A percentile compares a stretch with the other conserved stretches of the same genome.
phyloP scores from a whole-genome alignment of 2,329 filamentous ascomycete genomes.

The Fusarium odoratissimum region DNA sequence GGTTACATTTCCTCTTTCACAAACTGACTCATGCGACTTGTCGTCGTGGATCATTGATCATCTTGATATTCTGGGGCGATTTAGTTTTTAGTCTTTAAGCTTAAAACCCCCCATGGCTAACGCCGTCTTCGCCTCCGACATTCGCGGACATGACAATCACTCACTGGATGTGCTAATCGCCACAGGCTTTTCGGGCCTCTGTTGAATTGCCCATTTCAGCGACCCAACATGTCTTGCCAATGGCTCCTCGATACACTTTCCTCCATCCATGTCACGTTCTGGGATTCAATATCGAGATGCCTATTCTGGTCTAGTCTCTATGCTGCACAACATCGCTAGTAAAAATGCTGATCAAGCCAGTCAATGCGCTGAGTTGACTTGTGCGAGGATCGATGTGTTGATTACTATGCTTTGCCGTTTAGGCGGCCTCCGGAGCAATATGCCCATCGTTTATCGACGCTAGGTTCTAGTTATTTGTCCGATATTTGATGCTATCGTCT shows the following conservation, averaged over 20 bases:
- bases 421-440: not conserved
- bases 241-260: not conserved
- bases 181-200: not conserved
- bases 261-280: not conserved
- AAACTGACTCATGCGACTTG: not conserved
- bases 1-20: not conserved
- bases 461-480: not conserved
- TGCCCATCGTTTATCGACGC: not conserved
- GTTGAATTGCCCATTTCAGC: not conserved
- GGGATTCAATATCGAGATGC: conserved; percentile 25
- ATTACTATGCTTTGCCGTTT: not conserved
- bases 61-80: not conserved
- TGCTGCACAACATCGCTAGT: conserved; percentile 12
- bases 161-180: not conserved
- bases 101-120: conserved; percentile 18
- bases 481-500: not conserved
- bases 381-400: not conserved
- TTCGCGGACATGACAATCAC: not conserved
- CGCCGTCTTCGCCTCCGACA: not conserved
- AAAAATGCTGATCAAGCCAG: conserved; percentile 11
- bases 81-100: conserved; percentile 26
- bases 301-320: conserved; percentile 33
- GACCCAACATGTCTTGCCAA: not conserved
- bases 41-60: not conserved
- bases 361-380: conserved; percentile 1